Base-by-base conservation (phyloP, 371 early-diverging fungal species). In the Mortierella sp. region DNA sequence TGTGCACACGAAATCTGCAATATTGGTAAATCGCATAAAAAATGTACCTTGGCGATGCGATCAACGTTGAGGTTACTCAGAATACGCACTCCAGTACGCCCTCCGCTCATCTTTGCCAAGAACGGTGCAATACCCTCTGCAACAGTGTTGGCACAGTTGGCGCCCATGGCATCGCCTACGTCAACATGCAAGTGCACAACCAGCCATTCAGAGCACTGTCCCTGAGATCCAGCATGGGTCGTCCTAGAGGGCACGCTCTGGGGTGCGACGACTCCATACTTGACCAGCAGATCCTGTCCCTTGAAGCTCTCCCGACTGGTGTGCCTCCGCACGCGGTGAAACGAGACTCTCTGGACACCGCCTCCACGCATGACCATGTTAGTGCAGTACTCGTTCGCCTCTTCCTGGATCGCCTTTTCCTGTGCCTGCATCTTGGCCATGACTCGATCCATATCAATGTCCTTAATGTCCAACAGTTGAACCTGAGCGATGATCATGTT, bases 151-250 rank as follows among this genome's bases (percentile, higher is more conserved):
- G 92, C 91, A 55, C 88, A 89, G 74, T 93, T 92, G 26, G 92
- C 92, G 39, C 94, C 94, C 94, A 93, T 93, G 44, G 93, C 92
- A 72, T 93, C 92, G 68, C 92, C 91, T 0, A 93, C 93, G 74
- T 93, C 93, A 34, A 93, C 81, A 67, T 91, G 91, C 50, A 93
- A 68, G 64, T 93, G 94, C 8, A 91, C 91, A 22, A 93, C 90
- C 24, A 93, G 74, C 93, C 92, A 92, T 34, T 87, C 86, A 11
- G 71, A 77, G 44, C 74, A 78, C 34, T 55, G 66, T 41, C 68
- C 77, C 40, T 74, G 70, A 45, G 65, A 29, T 10, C 10, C 74
- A 1, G 64, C n/a, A 5, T 68, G 43, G 7, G 47, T 45, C 53
- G 47, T 45, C 53, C 80, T 71, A 1, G 63, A 48, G 1, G 77